Evolutionary conservation across 192 early-diverging fungal species (phyloP).

Genomic region (Lunasporangiospora selenospora): DNA sequence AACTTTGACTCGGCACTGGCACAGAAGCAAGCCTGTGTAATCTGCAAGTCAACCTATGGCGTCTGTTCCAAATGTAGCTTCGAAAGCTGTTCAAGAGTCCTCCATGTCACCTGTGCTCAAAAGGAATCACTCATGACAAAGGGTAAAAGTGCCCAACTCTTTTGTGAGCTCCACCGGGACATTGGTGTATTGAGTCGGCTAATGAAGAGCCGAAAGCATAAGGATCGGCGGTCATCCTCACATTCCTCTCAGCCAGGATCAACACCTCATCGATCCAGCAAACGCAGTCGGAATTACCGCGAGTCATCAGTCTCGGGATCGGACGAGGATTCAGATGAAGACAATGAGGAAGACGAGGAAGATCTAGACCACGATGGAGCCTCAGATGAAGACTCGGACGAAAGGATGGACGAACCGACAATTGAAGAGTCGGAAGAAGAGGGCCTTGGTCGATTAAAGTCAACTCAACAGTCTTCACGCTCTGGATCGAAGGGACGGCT

Average conservation of each 20-base stretch:
- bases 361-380: slow-evolving; percentile 7
- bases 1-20: slow-evolving; percentile 22
- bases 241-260: slow-evolving; percentile 1
- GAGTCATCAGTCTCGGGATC: slow-evolving; percentile 21
- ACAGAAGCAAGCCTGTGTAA: slow-evolving; percentile 26
- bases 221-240: not conserved
- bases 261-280: slow-evolving; percentile 9
- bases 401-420: slow-evolving; percentile 6
- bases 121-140: slow-evolving; percentile 14
- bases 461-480: not conserved
- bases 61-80: slow-evolving; percentile 26
- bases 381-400: slow-evolving; percentile 14
- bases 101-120: slow-evolving; percentile 46
- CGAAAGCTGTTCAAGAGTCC: slow-evolving; percentile 17
- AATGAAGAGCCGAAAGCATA: slow-evolving; percentile 12
- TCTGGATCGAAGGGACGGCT: slow-evolving; percentile 7
- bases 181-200: slow-evolving; percentile 19
- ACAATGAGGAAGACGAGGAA: slow-evolving; percentile 7
- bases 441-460: no score
- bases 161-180: slow-evolving; percentile 31
- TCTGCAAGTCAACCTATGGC: slow-evolving; percentile 29
- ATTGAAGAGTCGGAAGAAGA: no score
- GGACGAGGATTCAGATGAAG: slow-evolving; percentile 21
- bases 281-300: slow-evolving; percentile 24
- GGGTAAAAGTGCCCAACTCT: slow-evolving; percentile 12